A percentile compares a stretch with the other conserved stretches of the same genome.
These are phyloP conservation scores for Rasamsonia emersonii DNA, from an alignment of 2,329 filamentous ascomycete species.

Conservation along the genomic window DNA sequence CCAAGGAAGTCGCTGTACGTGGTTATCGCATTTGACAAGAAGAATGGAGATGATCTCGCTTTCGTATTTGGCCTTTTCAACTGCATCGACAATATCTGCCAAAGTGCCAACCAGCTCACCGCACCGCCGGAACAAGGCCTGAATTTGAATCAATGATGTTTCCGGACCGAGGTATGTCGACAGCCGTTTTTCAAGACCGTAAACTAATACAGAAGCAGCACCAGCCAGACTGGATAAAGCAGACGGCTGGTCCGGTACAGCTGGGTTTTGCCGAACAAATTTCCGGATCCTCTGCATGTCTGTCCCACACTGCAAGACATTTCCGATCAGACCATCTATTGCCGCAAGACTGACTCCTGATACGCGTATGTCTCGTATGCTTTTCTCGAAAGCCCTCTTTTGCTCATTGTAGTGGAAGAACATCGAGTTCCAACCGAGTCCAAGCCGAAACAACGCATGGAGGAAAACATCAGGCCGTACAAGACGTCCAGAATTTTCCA, in stretches of 20 bases:
- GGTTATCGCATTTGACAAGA: conserved; percentile 53
- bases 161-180: conserved; percentile 15
- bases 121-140: conserved; percentile 30
- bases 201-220: conserved; percentile 24
- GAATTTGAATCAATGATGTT: conserved; percentile 29
- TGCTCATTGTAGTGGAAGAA: conserved; percentile 34
- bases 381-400: conserved; percentile 28
- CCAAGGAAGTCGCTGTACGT: conserved; percentile 55
- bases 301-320: conserved; percentile 28
- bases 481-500: conserved; percentile 20
- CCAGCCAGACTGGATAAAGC: conserved; percentile 28
- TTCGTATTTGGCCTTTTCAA: conserved; percentile 44
- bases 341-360: conserved; percentile 43
- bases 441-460: conserved; percentile 31
- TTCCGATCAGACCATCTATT: conserved; percentile 24
- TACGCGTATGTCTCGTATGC: conserved; percentile 37
- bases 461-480: conserved; percentile 31
- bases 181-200: conserved; percentile 29
- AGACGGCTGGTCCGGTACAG: conserved; percentile 18
- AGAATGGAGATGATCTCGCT: conserved; percentile 54
- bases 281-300: conserved; percentile 26
- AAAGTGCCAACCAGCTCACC: conserved; percentile 28
- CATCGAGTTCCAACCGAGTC: conserved; percentile 36
- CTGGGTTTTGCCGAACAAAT: conserved; percentile 25
- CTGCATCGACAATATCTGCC: conserved; percentile 33